Evolutionary conservation across 345 rosid species (phyloP).

Genomic region (Isatis tinctoria): DNA sequence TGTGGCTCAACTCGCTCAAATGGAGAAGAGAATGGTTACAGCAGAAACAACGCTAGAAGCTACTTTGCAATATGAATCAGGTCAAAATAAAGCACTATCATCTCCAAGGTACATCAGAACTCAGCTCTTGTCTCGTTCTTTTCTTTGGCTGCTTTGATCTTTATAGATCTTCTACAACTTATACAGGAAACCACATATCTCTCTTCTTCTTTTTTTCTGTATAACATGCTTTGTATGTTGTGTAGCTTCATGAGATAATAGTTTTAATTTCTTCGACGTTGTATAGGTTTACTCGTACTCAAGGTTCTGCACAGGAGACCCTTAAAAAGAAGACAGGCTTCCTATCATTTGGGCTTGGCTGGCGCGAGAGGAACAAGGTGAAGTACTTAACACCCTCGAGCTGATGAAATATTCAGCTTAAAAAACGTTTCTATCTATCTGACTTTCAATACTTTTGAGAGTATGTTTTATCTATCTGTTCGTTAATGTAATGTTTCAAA

Average conservation of each 20-base stretch:
- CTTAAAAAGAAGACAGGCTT: constrained; percentile 50
- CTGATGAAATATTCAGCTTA: neutral
- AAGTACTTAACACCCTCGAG: neutral
- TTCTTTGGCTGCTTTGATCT: too few relatives aligned
- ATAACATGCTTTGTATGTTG: neutral
- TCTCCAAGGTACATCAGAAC: constrained; percentile 43
- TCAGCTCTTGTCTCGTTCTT: neutral
- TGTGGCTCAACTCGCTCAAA: constrained; percentile 51
- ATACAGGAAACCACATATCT: neutral
- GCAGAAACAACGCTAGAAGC: constrained; percentile 95
- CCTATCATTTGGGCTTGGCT: constrained; percentile 58
- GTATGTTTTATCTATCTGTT: neutral
- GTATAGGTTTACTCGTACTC: constrained; percentile 43
- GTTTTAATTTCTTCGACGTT: neutral
- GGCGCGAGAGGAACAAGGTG: constrained; percentile 89
- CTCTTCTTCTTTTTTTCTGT: neutral
- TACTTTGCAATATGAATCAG: constrained; percentile 72
- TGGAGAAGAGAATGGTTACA: constrained; percentile 84
- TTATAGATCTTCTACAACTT: constrained; percentile 3
- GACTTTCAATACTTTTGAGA: neutral
- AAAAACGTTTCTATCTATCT: neutral
- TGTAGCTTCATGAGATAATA: neutral
- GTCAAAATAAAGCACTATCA: constrained; percentile 63
- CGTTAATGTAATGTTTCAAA: constrained; percentile 3
- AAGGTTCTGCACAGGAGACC: constrained; percentile 37